Evolutionary conservation across 2,329 filamentous ascomycete species (phyloP), one percentile per base, ranked within the genome.

Genomic region (Diaporthe nobilis): DNA sequence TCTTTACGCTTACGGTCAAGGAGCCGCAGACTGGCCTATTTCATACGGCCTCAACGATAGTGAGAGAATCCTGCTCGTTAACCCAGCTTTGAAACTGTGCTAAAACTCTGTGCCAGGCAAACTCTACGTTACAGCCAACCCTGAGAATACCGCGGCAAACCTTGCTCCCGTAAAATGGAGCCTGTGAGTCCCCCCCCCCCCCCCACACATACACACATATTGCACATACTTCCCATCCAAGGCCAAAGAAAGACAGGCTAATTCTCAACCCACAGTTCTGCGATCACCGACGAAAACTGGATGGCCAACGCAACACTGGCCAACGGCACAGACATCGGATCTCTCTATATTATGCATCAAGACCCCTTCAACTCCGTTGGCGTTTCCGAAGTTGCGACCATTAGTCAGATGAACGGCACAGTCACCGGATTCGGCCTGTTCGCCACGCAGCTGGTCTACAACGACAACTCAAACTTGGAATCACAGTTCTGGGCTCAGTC

Each of bases 371-470:
- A 76, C 34, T 63, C 72, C 1, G 71, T 76, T 9, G 75, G 72
- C 31, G 72, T 76, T 15, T 49, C 57, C 5, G n/a, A 31, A 0
- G 57, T 74, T 22, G 72, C 75, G 9, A 39, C 73, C 15, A 65
- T 76, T 2, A 75, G 76, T 6, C 71, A 78, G 15, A 34, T 78
- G 22, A 79, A 78, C 39, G 76, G 77, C 3, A 79, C 76, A 28
- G 77, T 78, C 15, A 75, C 78, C 1, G 78, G 78, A n/a, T 79
- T 78, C 47, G 78, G 77, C 20, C 60, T 79, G 37, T 79, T 79
- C 37, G 78, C 76, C 5, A 75, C 78, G 2, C 78, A 79, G 63
- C 65, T 80, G 6, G 78, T 80, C 5, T 80, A 77, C 9, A 78
- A 79, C 58, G 78, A 79, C 39, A 76, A 78, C 55, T 76, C 75